Evolutionary conservation across 208 protist genomes (phyloP), one percentile per base, ranked within the genome.

Genomic region (Lotmaria passim): DNA sequence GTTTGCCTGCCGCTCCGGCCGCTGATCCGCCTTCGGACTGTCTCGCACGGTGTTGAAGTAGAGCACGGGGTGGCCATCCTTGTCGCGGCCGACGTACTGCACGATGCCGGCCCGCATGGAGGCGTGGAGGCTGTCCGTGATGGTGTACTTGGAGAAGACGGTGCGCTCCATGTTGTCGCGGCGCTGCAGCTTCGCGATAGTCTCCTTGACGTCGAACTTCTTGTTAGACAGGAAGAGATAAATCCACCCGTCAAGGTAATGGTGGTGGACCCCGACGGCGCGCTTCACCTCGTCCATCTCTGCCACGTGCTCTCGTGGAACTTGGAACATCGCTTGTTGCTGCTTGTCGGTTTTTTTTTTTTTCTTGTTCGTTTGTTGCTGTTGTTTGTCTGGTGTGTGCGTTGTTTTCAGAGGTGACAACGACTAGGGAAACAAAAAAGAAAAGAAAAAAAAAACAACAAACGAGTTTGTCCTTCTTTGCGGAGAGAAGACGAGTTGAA

Each of bases 191-290:
- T 94, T 94, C 11, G 75, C 79, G n/a, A 92, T 58, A 0, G 89
- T 92, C 57, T 94, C 89, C 23, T 71, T 43, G 6, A 92, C 52
- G 56, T 90, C 72, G 33, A 85, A 94, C 30, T 91, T 87, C 66
- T 94, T 94, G 65, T 94, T 94, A 17, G 82, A 69, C 8, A 91
- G 69, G 50, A 92, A 94, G 15, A 82, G 62, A 52, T 89, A 92
- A 0, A 94, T 46, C 86, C 89, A 94, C 31, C 78, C 77, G 53
- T 92, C 86, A 5, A 92, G 69, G 63, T 91, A 83, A 55, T 47
- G 14, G 73, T 90, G 79, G 14, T 52, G 46, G 14, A 94, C 79
- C 30, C 74, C 78, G 0, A 94, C 47, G 0, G 69, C 69, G 26
- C 52, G 47, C 75, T 92, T 92, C 57, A 94, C 84, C 50, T 82